phyloP scores from a whole-genome alignment of 164 flowering plant species.

The Magnolia changhungtana region DNA sequence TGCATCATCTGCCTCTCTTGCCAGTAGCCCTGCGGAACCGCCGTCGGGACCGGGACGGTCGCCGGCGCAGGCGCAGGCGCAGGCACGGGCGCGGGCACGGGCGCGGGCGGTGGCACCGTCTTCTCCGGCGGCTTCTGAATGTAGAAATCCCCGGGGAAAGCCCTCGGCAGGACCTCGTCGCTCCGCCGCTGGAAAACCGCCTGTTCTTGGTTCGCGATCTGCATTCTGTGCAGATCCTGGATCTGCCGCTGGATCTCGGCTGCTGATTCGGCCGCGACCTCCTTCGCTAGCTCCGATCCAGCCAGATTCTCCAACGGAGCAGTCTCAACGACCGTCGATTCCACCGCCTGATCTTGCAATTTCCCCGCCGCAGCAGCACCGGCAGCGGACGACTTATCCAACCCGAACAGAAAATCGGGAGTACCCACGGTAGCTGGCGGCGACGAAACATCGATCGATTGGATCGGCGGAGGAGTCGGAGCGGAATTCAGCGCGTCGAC shows the following conservation, averaged over 20 bases:
- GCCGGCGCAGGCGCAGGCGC: conserved; percentile 8
- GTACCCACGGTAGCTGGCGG: conserved; percentile 22
- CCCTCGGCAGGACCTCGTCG: conserved; percentile 32
- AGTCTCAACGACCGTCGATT: conserved; percentile 16
- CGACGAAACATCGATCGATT: conserved; percentile 26
- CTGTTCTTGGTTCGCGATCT: conserved; percentile 39
- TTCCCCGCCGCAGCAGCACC: conserved; percentile 11
- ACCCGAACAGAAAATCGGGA: conserved; percentile 69
- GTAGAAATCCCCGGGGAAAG: conserved; percentile 35
- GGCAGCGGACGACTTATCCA: conserved; percentile 42
- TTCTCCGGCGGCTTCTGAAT: neutral
- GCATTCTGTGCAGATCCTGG: conserved; percentile 49
- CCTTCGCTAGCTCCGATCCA: conserved; percentile 22
- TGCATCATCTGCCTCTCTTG: conserved; percentile 28
- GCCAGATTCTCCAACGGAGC: conserved; percentile 12
- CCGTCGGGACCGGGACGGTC: conserved; percentile 8
- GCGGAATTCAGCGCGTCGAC: conserved; percentile 74
- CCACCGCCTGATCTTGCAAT: conserved; percentile 17
- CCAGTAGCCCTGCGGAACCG: conserved; percentile 32
- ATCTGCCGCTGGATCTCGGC: conserved; percentile 51
- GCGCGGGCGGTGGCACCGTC: conserved; percentile 8
- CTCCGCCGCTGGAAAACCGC: conserved; percentile 19
- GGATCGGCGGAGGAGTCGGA: conserved; percentile 22
- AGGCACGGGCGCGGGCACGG: conserved; percentile 1
- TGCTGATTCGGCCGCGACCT: conserved; percentile 21